Base-by-base conservation (phyloP, 352 stramenopile species). In the Globisporangium spinosum region DNA sequence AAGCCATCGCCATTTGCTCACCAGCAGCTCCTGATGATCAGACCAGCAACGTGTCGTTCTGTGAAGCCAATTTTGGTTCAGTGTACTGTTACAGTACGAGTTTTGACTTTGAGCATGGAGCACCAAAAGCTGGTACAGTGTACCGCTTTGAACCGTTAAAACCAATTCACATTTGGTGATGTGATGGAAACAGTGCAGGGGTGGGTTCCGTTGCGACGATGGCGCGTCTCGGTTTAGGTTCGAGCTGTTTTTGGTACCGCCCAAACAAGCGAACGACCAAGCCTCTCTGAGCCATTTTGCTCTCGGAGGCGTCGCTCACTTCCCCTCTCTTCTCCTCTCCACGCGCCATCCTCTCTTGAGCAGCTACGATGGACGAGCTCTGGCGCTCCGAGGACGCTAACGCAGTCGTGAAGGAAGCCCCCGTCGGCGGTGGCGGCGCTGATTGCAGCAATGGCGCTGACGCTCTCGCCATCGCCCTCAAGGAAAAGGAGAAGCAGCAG, bases 281-380 rank as follows among this genome's bases (percentile, higher is more conserved):
- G 23, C 51, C 22, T 3, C 20, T n/a, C 53, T 32, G 29, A 58
- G 53, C 53, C 53, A 38, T 22, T 32, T 38, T n/a, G 43, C 43
- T 51, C 43, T 51, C 4, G 29, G 15, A 60, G 27, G 17, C 27
- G 27, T 59, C 27, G 27, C 54, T 8, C 23, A 29, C 17, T 27
- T 60, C n/a, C 25, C 6, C 53, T 17, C 13, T 35, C 7, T 6
- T 34, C 32, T 38, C 8, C 32, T 23, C 17, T 17, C 25, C 25
- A n/a, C 13, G 3, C 53, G 2, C 23, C 23, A 8, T 34, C 53
- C 12, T 45, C 25, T 17, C 25, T 7, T 34, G 9, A 70, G 9
- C 58, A 74, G 23, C 22, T 17, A 20, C 45, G 13, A 70, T 81
- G 75, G 75, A 81, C 49, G 59, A 76, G 23, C 75, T 81, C 53